phyloP scores from a whole-genome alignment of 75 land plant genomes.

The Picea glauca region DNA sequence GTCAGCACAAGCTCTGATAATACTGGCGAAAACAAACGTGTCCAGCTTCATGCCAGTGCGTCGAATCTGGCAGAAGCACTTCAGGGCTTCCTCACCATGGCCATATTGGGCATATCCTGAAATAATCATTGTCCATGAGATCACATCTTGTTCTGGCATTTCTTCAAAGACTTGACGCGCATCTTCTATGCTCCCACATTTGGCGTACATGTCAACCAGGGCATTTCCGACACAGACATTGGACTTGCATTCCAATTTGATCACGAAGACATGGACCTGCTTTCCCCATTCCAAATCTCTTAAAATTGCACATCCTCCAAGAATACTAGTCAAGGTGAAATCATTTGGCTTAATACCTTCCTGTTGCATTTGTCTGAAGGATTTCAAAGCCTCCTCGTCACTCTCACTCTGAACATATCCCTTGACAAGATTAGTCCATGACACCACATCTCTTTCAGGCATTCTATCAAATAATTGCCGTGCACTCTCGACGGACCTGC shows the following conservation, averaged over 20 bases:
- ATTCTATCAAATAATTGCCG: conserved; percentile 34
- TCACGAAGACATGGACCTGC: conserved; percentile 33
- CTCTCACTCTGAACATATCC: conserved; percentile 8
- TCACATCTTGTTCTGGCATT: conserved; percentile 34
- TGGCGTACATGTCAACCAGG: conserved; percentile 9
- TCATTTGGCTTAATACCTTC: conserved; percentile 13
- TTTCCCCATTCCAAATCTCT: conserved; percentile 41
- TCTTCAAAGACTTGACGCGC: conserved; percentile 36
- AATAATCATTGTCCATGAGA: conserved; percentile 60
- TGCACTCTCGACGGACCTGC: conserved; percentile 22
- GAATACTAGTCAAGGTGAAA: neutral
- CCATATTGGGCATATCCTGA: conserved; percentile 60
- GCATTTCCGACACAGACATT: conserved; percentile 11
- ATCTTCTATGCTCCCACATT: conserved; percentile 16
- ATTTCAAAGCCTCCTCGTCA: conserved; percentile 9
- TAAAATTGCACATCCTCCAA: conserved; percentile 20
- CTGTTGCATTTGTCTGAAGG: conserved; percentile 14
- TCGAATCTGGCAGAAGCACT: conserved; percentile 17
- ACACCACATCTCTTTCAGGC: conserved; percentile 31
- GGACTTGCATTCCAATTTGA: conserved; percentile 27
- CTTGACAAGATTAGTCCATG: conserved; percentile 29
- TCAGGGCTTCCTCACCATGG: conserved; percentile 44
- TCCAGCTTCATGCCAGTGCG: conserved; percentile 4
- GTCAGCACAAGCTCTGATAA: conserved; percentile 23
- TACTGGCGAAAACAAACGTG: conserved; percentile 9